Base-by-base conservation (phyloP, 345 rosid genomes). In the Salix suchowensis region DNA sequence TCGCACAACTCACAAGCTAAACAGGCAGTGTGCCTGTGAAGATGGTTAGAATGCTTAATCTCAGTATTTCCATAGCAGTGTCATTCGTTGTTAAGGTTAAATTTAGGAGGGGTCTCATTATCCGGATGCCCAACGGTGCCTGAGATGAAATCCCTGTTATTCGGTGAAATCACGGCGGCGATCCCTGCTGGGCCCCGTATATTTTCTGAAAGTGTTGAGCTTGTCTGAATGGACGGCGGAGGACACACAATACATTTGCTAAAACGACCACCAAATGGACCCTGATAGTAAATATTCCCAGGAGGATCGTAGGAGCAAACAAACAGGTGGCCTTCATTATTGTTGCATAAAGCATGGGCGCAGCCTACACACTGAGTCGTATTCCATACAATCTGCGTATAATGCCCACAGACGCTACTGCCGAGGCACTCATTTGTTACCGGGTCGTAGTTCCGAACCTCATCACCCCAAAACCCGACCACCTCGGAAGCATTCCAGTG, bases 361-460 rank as follows among this genome's bases (percentile, higher is more conserved):
- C 91, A 90, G 4, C 94, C 92, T 6, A 90, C 10, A 13, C 52
- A 37, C 42, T 71, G 65, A 0, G 80, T 70, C 13, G 80, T 62
- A 12, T 81, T 81, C 92, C 91, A 90, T 32, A 90, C 82, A 54
- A 90, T 68, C 83, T 90, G 94, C 4, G 92, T 90, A 48, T 82
- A 90, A 70, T 88, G 94, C 8, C 92, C 91, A 48, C 92, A 90
- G 69, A 82, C 70, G 39, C 1, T 65, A 14, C 12, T 67, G 40
- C 4, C 66, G 54, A 64, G 15, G 58, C 92, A 90, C 64, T 81
- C 58, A 75, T 86, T 82, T 12, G 71, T 74, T 1, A 5, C 18
- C n/a, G 21, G 79, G 67, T 90, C 18, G 44, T 85, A 90, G 28
- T 40, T 74, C 9, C 4, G 19, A 3, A 61, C 1, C 61, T 88